Conservation (phyloP, 176 grass and related monocot genomes). For the Saccharum spontaneum region DNA sequence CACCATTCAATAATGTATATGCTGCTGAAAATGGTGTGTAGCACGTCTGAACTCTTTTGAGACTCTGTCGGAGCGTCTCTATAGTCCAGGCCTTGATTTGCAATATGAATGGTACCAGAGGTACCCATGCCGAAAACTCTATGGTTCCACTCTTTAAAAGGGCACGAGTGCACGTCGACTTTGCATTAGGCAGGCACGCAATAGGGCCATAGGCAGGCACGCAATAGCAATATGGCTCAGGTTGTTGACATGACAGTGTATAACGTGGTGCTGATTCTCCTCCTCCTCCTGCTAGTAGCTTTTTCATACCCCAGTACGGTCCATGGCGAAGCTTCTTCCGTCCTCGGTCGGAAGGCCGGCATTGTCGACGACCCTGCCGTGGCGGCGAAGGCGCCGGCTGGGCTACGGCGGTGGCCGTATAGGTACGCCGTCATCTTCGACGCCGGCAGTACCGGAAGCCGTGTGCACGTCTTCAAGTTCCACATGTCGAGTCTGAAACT, state of each 20-base stretch:
- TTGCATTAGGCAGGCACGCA: background rate
- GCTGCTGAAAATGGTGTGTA: no score
- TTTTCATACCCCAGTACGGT: background rate
- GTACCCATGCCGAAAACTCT: background rate
- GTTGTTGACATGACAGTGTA: background rate
- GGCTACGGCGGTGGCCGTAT: no score
- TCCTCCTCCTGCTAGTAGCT: background rate
- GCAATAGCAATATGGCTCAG: background rate
- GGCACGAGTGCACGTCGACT: background rate
- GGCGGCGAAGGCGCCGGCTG: no score
- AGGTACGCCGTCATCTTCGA: slow-evolving; percentile 6
- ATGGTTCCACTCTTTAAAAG: background rate
- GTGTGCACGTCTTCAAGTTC: background rate
- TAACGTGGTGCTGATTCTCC: background rate
- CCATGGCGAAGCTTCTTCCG: background rate
- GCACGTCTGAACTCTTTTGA: background rate
- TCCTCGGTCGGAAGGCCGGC: background rate
- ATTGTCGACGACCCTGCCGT: background rate
- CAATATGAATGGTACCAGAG: background rate
- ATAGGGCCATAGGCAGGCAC: background rate
- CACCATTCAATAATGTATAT: no score
- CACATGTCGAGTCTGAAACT: background rate
- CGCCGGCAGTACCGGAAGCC: background rate
- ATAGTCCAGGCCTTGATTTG: background rate
- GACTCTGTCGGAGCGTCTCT: background rate